Base-by-base conservation (phyloP, 1,284 basidiomycete species). In the Boletellus sp. region DNA sequence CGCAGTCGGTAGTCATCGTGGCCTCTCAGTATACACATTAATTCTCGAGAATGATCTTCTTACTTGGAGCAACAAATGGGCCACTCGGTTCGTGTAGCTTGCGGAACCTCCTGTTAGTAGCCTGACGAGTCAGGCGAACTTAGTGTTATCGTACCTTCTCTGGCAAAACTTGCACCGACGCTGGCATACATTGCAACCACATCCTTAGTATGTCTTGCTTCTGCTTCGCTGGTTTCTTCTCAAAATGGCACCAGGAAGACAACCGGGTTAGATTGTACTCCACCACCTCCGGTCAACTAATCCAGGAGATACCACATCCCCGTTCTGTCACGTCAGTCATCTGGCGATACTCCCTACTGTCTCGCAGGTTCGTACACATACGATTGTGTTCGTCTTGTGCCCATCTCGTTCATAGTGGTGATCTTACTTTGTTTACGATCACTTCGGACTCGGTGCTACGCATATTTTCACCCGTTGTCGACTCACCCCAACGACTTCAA, bases 391-490 rank as follows among this genome's bases (percentile, higher is more conserved):
- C 18, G 3, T 44, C 52, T 36, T 21, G 38, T 41, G 19, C 52
- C 49, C 40, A 70, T 37, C 33, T 46, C 52, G 26, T 52, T 39
- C 45, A 28, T 32, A 91, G 89, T 38, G 85, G 88, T 58, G 89
- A 90, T 61, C 74, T 86, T 1, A 82, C 88, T 47, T 72, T 93
- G 1, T 90, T 86, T 65, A 91, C 89, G 24, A 74, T 86, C 45
- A 91, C 91, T 18, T 75, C 77, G 16, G 86, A 92, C 63, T 81
- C 86, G 5, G 82, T 82, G 3, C 68, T 95, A 30, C 85, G 93
- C 22, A 82, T 97, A 62, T 96, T 93, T 69, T 75, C 90, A 24
- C 89, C 93, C 5, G 89, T 97, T 18, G 73, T 97, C 22, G 94
- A 97, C 69, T 83, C 86, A 24, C 91, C 92, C 13, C 81, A 86